Conservation (phyloP, 176 grass and related monocot species). For the Avena sativa region DNA sequence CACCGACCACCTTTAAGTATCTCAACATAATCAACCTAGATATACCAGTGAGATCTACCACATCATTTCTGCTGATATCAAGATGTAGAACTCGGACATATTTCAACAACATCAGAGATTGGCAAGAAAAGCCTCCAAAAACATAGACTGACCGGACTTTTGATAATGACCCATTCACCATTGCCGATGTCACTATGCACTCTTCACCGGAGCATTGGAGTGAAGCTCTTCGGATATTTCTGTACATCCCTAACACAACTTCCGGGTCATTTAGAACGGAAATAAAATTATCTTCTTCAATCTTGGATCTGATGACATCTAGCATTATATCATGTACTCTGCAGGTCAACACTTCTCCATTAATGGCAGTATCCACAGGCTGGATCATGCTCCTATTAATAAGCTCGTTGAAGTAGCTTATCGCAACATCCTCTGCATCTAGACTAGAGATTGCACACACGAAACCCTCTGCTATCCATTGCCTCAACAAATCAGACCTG, state of each 20-base stretch:
- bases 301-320: slow-evolving; percentile 41
- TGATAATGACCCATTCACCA: not conserved
- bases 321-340: slow-evolving; percentile 29
- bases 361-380: not conserved
- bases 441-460: not conserved
- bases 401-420: not conserved
- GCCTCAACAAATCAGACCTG: slow-evolving; percentile 29
- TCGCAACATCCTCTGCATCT: slow-evolving; percentile 33
- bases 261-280: not conserved
- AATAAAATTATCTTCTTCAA: slow-evolving; percentile 3
- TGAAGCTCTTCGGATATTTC: not conserved
- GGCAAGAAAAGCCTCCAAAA: not conserved
- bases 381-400: not conserved
- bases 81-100: not conserved
- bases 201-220: not conserved
- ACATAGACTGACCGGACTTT: not conserved
- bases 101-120: not conserved
- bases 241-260: not conserved
- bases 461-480: slow-evolving; percentile 61
- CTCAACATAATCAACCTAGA: not conserved
- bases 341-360: not conserved
- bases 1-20: not conserved
- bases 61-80: not conserved
- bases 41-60: not conserved
- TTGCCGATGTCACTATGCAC: not conserved